Evolutionary conservation across 331 rosid genomes (phyloP).

Genomic region (Quercus tomentella): DNA sequence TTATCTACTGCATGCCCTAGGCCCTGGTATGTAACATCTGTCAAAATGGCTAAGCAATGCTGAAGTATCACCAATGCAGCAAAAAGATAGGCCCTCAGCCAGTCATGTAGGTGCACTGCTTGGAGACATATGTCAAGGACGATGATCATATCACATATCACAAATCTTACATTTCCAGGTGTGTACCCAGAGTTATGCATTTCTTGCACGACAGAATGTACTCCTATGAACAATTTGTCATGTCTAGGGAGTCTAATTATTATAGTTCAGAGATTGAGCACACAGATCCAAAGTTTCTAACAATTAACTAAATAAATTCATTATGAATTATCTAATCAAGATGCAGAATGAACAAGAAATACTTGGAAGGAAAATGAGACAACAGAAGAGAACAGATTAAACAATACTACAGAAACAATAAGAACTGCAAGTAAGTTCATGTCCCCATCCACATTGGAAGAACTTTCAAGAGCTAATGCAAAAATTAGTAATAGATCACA

Average conservation of each 20-base stretch:
- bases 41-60: background rate
- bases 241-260: background rate
- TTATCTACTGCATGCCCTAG: background rate
- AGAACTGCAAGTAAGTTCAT: background rate
- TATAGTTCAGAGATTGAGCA: background rate
- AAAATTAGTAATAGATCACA: background rate
- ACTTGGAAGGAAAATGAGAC: background rate
- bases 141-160: background rate
- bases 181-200: background rate
- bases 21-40: background rate
- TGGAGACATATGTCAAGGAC: background rate
- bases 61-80: background rate
- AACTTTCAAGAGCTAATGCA: background rate
- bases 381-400: background rate
- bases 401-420: background rate
- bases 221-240: background rate
- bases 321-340: background rate
- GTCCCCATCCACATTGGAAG: background rate
- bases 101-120: background rate
- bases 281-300: background rate
- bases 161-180: background rate
- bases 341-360: background rate
- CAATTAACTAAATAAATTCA: background rate
- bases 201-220: background rate
- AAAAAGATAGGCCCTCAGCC: background rate